These are phyloP conservation scores for Thymus quinquecostatus DNA, from an alignment of 257 asterid genomes.

Conservation along the genomic window DNA sequence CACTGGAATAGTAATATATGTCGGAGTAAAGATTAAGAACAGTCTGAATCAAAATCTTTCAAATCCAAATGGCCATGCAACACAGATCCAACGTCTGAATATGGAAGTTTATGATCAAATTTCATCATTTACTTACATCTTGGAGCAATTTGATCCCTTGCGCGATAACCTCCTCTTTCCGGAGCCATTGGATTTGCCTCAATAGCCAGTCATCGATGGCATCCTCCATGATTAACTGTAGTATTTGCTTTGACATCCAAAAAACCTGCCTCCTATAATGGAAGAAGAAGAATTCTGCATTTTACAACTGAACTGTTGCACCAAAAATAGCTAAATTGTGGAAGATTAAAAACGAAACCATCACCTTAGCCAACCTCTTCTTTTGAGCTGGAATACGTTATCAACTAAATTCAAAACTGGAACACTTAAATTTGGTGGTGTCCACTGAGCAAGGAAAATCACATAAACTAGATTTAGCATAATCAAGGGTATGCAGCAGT, in stretches of 20 bases:
- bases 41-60: too few species aligned
- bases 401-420: slow-evolving; percentile 91
- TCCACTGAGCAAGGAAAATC: slow-evolving; percentile 73
- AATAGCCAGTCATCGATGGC: slow-evolving; percentile 95
- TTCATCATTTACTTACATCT: slow-evolving; percentile 60
- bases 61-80: not conserved
- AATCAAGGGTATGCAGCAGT: slow-evolving; percentile 22
- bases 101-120: slow-evolving; percentile 17
- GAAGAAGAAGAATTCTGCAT: slow-evolving; percentile 25
- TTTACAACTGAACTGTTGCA: slow-evolving; percentile 22
- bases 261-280: slow-evolving; percentile 85
- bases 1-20: too few species aligned
- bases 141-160: slow-evolving; percentile 73
- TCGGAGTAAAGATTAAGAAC: too few species aligned
- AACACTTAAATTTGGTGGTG: slow-evolving; percentile 80
- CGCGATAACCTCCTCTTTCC: slow-evolving; percentile 81
- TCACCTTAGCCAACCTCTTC: slow-evolving; percentile 99
- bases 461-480: slow-evolving; percentile 28
- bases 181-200: slow-evolving; percentile 83
- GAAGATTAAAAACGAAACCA: slow-evolving; percentile 15
- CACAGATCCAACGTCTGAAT: not conserved
- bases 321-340: slow-evolving; percentile 37
- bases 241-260: slow-evolving; percentile 94
- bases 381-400: slow-evolving; percentile 87
- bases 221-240: slow-evolving; percentile 93